These are phyloP conservation scores for Fusarium praegraminearum DNA, from an alignment of 2,329 filamentous ascomycete species.

Conservation along the genomic window DNA sequence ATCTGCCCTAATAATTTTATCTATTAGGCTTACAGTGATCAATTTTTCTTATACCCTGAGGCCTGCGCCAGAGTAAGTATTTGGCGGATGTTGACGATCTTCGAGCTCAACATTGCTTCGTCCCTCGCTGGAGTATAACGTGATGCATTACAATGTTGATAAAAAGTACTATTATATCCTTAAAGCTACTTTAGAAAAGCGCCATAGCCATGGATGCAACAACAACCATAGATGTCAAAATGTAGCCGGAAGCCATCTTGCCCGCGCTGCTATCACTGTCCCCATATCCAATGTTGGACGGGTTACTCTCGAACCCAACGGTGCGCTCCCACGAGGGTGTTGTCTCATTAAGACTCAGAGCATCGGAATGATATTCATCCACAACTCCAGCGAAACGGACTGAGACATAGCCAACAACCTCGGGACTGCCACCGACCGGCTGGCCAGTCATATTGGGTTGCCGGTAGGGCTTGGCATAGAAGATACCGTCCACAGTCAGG, in stretches of 20 bases:
- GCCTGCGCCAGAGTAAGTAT: accelerated
- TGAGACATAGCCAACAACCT: neutral
- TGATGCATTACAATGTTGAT: neutral
- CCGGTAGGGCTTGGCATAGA: neutral
- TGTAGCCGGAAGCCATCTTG: neutral
- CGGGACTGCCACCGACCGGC: neutral
- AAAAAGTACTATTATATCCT: too few relatives aligned
- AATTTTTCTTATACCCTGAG: too few relatives aligned
- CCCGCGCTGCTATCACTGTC: neutral
- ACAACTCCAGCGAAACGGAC: neutral
- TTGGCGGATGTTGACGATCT: too few relatives aligned
- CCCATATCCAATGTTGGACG: neutral
- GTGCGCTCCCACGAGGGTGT: neutral
- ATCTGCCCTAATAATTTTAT: too few relatives aligned
- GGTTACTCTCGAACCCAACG: constrained; percentile 8
- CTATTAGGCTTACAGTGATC: too few relatives aligned
- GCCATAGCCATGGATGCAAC: neutral
- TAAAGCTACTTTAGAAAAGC: neutral
- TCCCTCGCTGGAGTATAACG: too few relatives aligned
- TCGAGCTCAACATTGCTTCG: too few relatives aligned
- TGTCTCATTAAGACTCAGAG: neutral
- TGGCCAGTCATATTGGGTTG: neutral
- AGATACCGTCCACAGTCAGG: neutral
- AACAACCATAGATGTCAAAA: neutral
- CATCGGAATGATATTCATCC: constrained; percentile 8